Percentiles rank a stretch among this genome's conserved stretches.
Evolutionary conservation across 1,284 basidiomycete species (phyloP).

Genomic region (Cryptococcus jaspeensis): DNA sequence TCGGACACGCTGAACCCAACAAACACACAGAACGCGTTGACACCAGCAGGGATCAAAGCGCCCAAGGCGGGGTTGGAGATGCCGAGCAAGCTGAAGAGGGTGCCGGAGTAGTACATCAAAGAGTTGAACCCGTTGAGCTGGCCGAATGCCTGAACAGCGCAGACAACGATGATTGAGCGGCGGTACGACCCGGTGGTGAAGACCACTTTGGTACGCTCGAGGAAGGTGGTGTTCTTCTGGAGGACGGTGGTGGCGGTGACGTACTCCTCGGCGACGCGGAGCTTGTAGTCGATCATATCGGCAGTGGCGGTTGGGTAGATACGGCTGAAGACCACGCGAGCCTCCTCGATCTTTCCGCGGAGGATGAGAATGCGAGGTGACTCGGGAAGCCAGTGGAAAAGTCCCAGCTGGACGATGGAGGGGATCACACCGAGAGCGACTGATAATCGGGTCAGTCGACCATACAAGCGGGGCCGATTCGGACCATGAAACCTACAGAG

Average conservation of each 20-base stretch:
- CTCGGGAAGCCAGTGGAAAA: constrained; percentile 48
- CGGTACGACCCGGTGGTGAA: constrained; percentile 28
- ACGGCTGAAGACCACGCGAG: constrained; percentile 20
- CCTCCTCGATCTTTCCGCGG: constrained; percentile 27
- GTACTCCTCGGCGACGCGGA: constrained; percentile 32
- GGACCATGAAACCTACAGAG: constrained; percentile 19
- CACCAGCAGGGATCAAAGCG: constrained; percentile 34
- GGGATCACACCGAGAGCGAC: constrained; percentile 38
- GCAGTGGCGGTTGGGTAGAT: constrained; percentile 37
- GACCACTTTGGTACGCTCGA: constrained; percentile 11
- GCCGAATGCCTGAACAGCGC: constrained; percentile 15
- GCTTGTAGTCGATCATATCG: constrained; percentile 40
- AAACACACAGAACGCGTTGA: constrained; percentile 39
- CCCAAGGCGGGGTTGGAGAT: constrained; percentile 40
- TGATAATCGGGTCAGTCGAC: neutral
- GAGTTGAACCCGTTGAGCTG: constrained; percentile 49
- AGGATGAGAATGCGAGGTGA: constrained; percentile 42
- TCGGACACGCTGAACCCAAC: constrained; percentile 40
- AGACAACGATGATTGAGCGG: constrained; percentile 23
- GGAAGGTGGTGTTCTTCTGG: constrained; percentile 13
- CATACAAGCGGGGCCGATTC: neutral
- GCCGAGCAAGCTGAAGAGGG: constrained; percentile 42
- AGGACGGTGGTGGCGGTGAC: constrained; percentile 25
- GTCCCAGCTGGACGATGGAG: constrained; percentile 36
- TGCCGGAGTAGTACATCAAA: constrained; percentile 38